Evolutionary conservation across 179 eudicot genomes (phyloP).

Genomic region (Nepenthes alata): DNA sequence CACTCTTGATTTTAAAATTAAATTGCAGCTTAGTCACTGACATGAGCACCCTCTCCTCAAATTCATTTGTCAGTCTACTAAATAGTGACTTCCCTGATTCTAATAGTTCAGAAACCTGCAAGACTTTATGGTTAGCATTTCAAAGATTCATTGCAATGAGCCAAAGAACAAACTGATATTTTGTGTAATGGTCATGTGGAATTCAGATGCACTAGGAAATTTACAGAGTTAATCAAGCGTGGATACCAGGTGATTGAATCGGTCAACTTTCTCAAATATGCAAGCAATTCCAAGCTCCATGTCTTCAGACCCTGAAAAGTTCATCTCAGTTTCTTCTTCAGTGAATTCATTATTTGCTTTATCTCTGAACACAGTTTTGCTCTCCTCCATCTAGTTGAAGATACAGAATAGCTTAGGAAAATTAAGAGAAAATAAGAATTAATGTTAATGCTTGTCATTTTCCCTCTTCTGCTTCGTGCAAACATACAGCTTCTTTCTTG

Average conservation of each 20-base stretch:
- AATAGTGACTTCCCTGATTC: constrained; percentile 63
- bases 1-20: not conserved
- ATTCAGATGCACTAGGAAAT: too few species aligned
- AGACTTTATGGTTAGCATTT: constrained; percentile 4
- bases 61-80: constrained; percentile 53
- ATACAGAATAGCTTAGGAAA: constrained; percentile 10
- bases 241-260: constrained; percentile 61
- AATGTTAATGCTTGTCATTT: too few species aligned
- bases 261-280: constrained; percentile 65
- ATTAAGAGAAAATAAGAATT: not conserved
- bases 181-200: not conserved
- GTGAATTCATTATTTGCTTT: constrained; percentile 24
- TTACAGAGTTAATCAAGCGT: constrained; percentile 5
- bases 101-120: constrained; percentile 75
- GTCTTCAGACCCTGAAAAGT: constrained; percentile 55
- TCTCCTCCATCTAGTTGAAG: constrained; percentile 36
- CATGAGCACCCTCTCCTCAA: constrained; percentile 73
- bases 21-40: constrained; percentile 17
- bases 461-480: not conserved
- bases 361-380: constrained; percentile 21
- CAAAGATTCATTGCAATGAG: not conserved
- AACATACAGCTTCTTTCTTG: constrained; percentile 37
- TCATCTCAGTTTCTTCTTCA: constrained; percentile 40
- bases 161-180: not conserved
- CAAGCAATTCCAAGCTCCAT: constrained; percentile 54